phyloP scores from a whole-genome alignment of 2,329 filamentous ascomycete species.

The Plenodomus lindquistii region DNA sequence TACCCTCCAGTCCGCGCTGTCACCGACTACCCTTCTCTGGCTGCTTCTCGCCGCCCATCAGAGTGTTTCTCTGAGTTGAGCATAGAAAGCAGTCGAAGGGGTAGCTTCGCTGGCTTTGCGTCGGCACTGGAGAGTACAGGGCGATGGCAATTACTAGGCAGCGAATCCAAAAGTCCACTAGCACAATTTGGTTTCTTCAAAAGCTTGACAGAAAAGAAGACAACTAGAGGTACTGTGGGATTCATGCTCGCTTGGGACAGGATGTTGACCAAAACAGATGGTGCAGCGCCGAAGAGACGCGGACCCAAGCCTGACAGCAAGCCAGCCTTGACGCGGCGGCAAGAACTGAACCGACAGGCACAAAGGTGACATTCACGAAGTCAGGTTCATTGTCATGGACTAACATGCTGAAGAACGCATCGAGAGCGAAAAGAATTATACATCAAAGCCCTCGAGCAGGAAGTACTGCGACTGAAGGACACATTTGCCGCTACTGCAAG shows the following conservation, averaged over 20 bases:
- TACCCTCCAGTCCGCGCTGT: slow-evolving; percentile 40
- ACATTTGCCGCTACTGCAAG: slow-evolving; percentile 73
- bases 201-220: slow-evolving; percentile 70
- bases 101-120: slow-evolving; percentile 41
- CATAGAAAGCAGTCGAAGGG: slow-evolving; percentile 33
- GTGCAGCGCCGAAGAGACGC: slow-evolving; percentile 82
- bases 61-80: slow-evolving; percentile 38
- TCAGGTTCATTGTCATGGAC: not conserved
- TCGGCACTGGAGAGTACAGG: slow-evolving; percentile 44
- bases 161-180: slow-evolving; percentile 43
- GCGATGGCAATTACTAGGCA: slow-evolving; percentile 44
- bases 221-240: slow-evolving; percentile 66
- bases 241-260: not conserved
- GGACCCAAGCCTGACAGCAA: slow-evolving; percentile 97
- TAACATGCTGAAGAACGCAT: slow-evolving; percentile 70
- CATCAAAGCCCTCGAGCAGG: slow-evolving; percentile 89
- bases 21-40: slow-evolving; percentile 41
- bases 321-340: slow-evolving; percentile 85
- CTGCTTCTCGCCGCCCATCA: slow-evolving; percentile 35
- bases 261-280: slow-evolving; percentile 59
- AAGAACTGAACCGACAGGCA: slow-evolving; percentile 93
- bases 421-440: slow-evolving; percentile 96
- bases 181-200: slow-evolving; percentile 62
- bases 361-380: slow-evolving; percentile 68
- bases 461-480: slow-evolving; percentile 87